Evolutionary conservation across 345 rosid genomes (phyloP).

Genomic region (Camelina hispida): DNA sequence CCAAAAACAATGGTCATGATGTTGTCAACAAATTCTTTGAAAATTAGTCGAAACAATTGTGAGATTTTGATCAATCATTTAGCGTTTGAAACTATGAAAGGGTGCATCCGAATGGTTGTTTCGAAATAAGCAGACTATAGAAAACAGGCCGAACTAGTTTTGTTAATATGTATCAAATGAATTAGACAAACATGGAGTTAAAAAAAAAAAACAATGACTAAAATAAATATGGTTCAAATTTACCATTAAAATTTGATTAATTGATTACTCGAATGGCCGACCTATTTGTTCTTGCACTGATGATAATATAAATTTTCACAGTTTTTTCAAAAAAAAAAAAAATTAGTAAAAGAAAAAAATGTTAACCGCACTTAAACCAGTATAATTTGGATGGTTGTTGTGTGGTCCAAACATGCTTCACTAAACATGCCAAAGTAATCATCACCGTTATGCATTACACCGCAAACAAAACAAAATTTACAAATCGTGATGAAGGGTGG

Average conservation of each 20-base stretch:
- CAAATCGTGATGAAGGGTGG: not conserved
- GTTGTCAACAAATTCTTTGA: not conserved
- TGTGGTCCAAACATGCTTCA: not conserved
- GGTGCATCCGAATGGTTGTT: not conserved
- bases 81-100: not conserved
- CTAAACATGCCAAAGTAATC: not conserved
- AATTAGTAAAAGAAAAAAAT: not conserved
- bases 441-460: not conserved
- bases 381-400: not conserved
- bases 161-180: not conserved
- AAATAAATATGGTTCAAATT: not conserved
- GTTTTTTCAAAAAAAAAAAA: too few relatives aligned
- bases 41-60: not conserved
- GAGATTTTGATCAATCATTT: not conserved
- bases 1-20: constrained; percentile 9
- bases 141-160: not conserved
- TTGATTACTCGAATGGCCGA: not conserved
- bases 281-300: too few relatives aligned
- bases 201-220: not conserved
- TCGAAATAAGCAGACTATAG: not conserved
- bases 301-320: too few relatives aligned
- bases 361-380: not conserved
- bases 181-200: not conserved
- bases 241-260: not conserved
- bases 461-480: not conserved